Evolutionary conservation across 2,329 filamentous ascomycete species (phyloP), one percentile per base, ranked within the genome.

Genomic region (Botrytis tulipae): DNA sequence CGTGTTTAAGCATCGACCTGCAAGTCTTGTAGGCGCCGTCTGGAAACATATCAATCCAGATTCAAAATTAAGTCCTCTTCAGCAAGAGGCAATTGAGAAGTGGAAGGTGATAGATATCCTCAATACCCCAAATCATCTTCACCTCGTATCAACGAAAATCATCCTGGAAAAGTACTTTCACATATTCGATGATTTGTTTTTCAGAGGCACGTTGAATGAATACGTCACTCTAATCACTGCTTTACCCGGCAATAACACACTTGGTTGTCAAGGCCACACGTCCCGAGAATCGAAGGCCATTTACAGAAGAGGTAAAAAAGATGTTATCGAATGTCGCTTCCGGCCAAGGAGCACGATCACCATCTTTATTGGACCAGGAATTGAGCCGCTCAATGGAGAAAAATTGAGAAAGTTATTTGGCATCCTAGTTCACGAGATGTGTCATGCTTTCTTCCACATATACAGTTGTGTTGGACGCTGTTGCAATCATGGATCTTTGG

Each of bases 101-200:
- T 54, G 65, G 65, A 54, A 51, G 25, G 46, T 54, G 46, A n/a
- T 51, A 51, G 32, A 67, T 51, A 51, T 67, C 6, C 20, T 67
- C 22, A 40, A 54, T 40, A 37, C 14, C 25, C 48, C 32, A 18
- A 35, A 67, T 51, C 46, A 51, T 20, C 12, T n/a, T 40, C 32
- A 9, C 2, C 46, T 37, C 16, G 14, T 51, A 54, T 35, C 32
- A 54, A 51, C 35, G 16, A 4, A 60, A 37, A 18, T 8, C 1
- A 16, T 70, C 12, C 35, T 70, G 18, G 37, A 70, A 25, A 44
- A 42, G 29, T 42, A 59, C 12, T 70, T 70, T n/a, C 51, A 42
- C 67, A 42, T 70, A 10, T 70, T 70, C 14, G 37, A 70, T 44
- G 51, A 44, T 22, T 59, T 70, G 4, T 70, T 70, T 37, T 70